Conservation (phyloP, 1,284 basidiomycete genomes). For the Phellinidium pouzarii region DNA sequence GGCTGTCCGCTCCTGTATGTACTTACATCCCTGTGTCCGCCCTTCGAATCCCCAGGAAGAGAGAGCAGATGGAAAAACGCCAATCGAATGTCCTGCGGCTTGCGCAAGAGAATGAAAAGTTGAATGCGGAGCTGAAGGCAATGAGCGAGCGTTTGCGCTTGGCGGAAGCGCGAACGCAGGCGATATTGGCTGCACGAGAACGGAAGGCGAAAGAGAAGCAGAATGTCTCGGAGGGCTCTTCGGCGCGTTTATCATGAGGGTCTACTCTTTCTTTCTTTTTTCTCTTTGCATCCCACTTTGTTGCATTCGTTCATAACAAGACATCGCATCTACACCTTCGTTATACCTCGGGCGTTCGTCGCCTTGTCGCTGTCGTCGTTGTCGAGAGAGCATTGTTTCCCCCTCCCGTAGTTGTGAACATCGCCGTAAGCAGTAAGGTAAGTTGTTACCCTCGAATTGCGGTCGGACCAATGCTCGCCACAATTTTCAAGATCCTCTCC, state of each 20-base stretch:
- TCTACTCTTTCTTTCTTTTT: background rate
- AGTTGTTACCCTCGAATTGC: background rate
- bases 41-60: constrained; percentile 12
- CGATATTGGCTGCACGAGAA: constrained; percentile 38
- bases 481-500: background rate
- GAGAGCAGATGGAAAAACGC: constrained; percentile 61
- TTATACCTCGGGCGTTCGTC: too few species aligned
- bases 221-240: background rate
- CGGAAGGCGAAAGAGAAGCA: constrained; percentile 25
- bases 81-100: constrained; percentile 70
- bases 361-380: background rate
- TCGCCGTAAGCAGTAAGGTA: background rate
- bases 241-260: background rate
- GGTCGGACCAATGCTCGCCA: background rate
- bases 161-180: constrained; percentile 56
- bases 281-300: background rate
- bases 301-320: background rate
- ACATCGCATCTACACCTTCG: background rate
- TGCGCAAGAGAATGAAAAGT: constrained; percentile 68
- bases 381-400: background rate
- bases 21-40: background rate
- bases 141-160: constrained; percentile 70
- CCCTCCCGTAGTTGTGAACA: background rate
- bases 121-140: constrained; percentile 64
- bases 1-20: background rate